Percentiles rank a stretch among this genome's conserved stretches.
phyloP scores from a whole-genome alignment of 2,329 filamentous ascomycete species.

The Botryotinia globosa region DNA sequence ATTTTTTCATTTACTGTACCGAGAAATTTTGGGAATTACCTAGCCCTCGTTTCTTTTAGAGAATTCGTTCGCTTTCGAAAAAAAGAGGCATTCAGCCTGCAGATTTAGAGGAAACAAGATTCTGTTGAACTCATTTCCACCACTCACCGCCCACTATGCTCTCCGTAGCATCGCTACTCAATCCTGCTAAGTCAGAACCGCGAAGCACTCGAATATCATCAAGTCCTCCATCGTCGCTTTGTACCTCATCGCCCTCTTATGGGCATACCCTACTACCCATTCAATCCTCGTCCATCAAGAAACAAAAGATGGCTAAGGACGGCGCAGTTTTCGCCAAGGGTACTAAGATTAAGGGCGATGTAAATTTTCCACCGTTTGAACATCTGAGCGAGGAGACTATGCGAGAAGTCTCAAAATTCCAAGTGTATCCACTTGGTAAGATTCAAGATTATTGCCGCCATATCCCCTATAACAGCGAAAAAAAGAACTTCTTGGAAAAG shows the following conservation, averaged over 20 bases:
- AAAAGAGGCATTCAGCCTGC: slow-evolving; percentile 30
- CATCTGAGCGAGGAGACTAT: slow-evolving; percentile 56
- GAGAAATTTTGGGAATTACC: slow-evolving; percentile 18
- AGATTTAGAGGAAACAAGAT: slow-evolving; percentile 29
- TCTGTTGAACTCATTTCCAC: slow-evolving; percentile 27
- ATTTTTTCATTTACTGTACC: slow-evolving; percentile 27
- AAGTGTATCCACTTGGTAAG: slow-evolving; percentile 62
- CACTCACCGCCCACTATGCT: slow-evolving; percentile 49
- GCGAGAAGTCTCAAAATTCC: slow-evolving; percentile 59
- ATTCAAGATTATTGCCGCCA: slow-evolving; percentile 65
- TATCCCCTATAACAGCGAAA: slow-evolving; percentile 92
- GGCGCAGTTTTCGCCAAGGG: slow-evolving; percentile 60
- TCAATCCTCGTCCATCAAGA: slow-evolving; percentile 39
- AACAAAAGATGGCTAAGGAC: slow-evolving; percentile 64
- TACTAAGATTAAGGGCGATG: slow-evolving; percentile 56
- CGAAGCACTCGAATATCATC: slow-evolving; percentile 44
- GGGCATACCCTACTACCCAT: slow-evolving; percentile 32
- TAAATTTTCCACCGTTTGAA: slow-evolving; percentile 76
- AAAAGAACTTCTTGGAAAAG: slow-evolving; percentile 82
- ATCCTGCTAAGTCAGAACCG: slow-evolving; percentile 48
- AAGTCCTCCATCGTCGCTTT: slow-evolving; percentile 40
- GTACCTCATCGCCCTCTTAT: slow-evolving; percentile 32
- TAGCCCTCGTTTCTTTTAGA: slow-evolving; percentile 23
- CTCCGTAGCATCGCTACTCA: slow-evolving; percentile 64
- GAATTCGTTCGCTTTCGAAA: slow-evolving; percentile 29